Evolutionary conservation across 768 basidiomycete species (phyloP), one percentile per base, ranked within the genome.

Genomic region (Amanita exitialis): DNA sequence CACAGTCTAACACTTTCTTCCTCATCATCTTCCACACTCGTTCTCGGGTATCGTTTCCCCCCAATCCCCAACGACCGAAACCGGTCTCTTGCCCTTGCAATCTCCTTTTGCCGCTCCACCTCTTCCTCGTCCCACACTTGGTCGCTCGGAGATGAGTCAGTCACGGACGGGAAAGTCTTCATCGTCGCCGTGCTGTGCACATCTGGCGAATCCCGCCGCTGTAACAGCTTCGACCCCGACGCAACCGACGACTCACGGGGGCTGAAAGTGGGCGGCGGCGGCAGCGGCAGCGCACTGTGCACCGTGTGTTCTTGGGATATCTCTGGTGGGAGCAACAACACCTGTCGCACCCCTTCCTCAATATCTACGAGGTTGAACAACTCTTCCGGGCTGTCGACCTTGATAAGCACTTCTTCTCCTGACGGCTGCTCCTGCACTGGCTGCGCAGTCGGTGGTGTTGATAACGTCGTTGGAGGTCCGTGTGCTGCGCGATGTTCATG

Each of bases 1-100:
- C 76, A 80, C 49, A 86, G 57, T 44, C 79, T 73, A 47, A 75
- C 61, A 49, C 78, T 79, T 65, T 86, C 83, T 51, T 84, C 83
- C 44, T 62, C 61, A 47, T 86, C 83, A 57, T 80, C 78, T 3
- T 73, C 70, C 0, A 69, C 73, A 21, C 58, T 63, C n/a, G 71
- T 74, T 47, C 68, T 71, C 3, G 76, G 76, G 53, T 81, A 79
- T 38, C 66, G 67, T 60, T 72, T 69, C 44, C 66, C 64, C 39
- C 66, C 64, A 25, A 18, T 12, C 21, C 38, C 46, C 44, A 51
- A 23, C 27, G 69, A 65, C 54, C 71, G 64, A 25, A 68, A 64
- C 23, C 69, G 64, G 18, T 62, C 62, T 37, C 62, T 58, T 21
- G 58, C 62, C 43, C 57, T 61, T 36, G 52, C 54, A 58, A 56